Evolutionary conservation across 345 rosid genomes (phyloP), one percentile per base, ranked within the genome.

Genomic region (Eucalyptus rudis): DNA sequence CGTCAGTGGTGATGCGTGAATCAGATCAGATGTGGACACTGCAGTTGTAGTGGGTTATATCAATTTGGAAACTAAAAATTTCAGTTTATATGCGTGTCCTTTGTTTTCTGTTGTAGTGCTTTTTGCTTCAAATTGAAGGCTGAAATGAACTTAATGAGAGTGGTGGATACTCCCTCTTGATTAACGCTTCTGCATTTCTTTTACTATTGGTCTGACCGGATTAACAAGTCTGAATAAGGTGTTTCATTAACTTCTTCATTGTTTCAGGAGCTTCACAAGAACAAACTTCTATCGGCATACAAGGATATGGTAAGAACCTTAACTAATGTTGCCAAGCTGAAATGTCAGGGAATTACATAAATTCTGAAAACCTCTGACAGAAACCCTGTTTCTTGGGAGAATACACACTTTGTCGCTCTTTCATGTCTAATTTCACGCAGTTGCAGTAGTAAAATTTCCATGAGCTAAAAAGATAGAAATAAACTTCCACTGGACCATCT

Each of bases 211-310:
- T 40, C 84, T 76, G 3, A 10, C 47, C 5, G 5, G 84, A 76
- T 76, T 76, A n/a, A 52, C 87, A 86, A 51, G 58, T 86, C 22
- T 86, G 87, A 86, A 10, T 16, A 52, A 58, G 64, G 87, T 52
- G 62, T 31, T 50, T 20, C 29, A 50, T 86, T 56, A 27, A 51
- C 56, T 51, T 33, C 62, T 51, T 29, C 71, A 86, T 90, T 90
- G 76, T 87, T 89, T 54, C 94, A 96, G 99, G 95, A 93, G 91
- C 90, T 93, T 56, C 90, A 91, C 90, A 89, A 92, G 87, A 86
- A 88, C 91, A 93, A 93, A 62, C 93, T 97, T 85, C 88, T 95
- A 87, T 96, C 94, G 7, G 95, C 96, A 5, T 97, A 96, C 94
- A 93, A 93, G 92, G 94, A 94, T 54, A 92, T 97, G 99, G 99